Percentiles rank a stretch among this genome's conserved stretches.
These are phyloP conservation scores for Penicillium argentinense DNA, from an alignment of 495 filamentous ascomycete genomes.

Conservation along the genomic window DNA sequence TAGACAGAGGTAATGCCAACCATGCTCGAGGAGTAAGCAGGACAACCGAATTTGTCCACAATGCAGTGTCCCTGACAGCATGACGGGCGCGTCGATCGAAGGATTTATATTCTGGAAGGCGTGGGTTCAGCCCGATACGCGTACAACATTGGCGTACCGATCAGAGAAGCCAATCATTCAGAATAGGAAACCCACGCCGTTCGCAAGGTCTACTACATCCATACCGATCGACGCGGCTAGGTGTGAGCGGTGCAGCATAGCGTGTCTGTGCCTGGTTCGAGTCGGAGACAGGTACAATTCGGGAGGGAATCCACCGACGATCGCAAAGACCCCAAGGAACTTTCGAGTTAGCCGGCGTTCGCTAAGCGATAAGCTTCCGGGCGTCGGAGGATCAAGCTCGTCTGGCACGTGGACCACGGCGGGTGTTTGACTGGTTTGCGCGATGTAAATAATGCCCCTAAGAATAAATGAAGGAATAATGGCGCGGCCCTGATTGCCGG, in stretches of 20 bases:
- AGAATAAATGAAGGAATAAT: too few species aligned
- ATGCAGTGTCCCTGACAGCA: background rate
- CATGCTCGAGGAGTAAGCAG: constrained; percentile 9
- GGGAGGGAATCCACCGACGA: too few species aligned
- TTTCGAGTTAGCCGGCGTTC: too few species aligned
- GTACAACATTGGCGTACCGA: background rate
- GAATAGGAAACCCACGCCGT: constrained; percentile 13
- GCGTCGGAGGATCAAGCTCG: background rate
- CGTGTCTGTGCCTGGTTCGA: too few species aligned
- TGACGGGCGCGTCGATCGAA: background rate
- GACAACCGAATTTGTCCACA: background rate
- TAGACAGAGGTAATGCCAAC: constrained; percentile 11
- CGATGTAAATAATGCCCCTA: too few species aligned
- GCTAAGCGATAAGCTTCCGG: constrained; percentile 3
- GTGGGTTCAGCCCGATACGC: background rate
- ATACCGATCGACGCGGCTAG: constrained; percentile 3
- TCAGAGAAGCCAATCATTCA: constrained; percentile 12
- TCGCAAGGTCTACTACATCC: constrained; percentile 3
- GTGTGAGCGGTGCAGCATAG: too few species aligned
- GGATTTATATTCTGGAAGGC: constrained; percentile 8
- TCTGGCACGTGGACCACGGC: constrained; percentile 1
- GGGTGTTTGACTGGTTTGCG: background rate
- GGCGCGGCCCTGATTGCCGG: too few species aligned
- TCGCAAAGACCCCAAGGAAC: too few species aligned
- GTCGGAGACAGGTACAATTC: too few species aligned